Evolutionary conservation across 176 grass and related monocot genomes (phyloP).

Genomic region (Otatea glauca): DNA sequence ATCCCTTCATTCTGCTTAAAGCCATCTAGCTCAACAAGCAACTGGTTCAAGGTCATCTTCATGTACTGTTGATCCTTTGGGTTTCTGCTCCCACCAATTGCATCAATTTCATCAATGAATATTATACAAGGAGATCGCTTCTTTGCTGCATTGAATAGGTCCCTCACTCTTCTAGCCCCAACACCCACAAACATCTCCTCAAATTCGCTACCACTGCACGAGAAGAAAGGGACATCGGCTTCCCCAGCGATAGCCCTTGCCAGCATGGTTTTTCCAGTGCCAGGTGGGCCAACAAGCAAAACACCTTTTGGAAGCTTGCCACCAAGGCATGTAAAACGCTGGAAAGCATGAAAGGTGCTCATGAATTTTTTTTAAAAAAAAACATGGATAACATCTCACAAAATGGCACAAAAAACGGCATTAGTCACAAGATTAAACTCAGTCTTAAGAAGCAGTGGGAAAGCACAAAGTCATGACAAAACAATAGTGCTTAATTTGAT

Average conservation of each 20-base stretch:
- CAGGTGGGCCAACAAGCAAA: constrained; percentile 90
- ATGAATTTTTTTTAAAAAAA: too few relatives aligned
- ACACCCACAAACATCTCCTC: constrained; percentile 99
- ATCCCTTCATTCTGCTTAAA: constrained; percentile 99
- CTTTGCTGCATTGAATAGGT: constrained; percentile 89
- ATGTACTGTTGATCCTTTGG: constrained; percentile 96
- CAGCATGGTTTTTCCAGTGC: constrained; percentile 97
- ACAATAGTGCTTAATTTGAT: background rate
- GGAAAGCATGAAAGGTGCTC: constrained; percentile 35
- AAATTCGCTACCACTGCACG: constrained; percentile 93
- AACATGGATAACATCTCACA: background rate
- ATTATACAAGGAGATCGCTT: constrained; percentile 93
- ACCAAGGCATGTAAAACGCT: constrained; percentile 94
- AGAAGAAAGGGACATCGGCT: constrained; percentile 96
- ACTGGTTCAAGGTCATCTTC: constrained; percentile 97
- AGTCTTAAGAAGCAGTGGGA: background rate
- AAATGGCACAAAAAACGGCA: background rate
- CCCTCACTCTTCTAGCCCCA: constrained; percentile 83
- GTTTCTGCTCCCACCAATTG: constrained; percentile 91
- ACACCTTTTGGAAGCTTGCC: constrained; percentile 99
- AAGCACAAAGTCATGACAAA: background rate
- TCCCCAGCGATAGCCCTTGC: constrained; percentile 96
- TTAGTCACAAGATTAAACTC: background rate
- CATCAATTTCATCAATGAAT: constrained; percentile 98
- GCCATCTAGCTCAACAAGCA: constrained; percentile 95